Percentiles rank a stretch among this genome's conserved stretches.
These are phyloP conservation scores for Pseudogymnoascus sp. DNA, from an alignment of 2,329 filamentous ascomycete species.

Conservation along the genomic window DNA sequence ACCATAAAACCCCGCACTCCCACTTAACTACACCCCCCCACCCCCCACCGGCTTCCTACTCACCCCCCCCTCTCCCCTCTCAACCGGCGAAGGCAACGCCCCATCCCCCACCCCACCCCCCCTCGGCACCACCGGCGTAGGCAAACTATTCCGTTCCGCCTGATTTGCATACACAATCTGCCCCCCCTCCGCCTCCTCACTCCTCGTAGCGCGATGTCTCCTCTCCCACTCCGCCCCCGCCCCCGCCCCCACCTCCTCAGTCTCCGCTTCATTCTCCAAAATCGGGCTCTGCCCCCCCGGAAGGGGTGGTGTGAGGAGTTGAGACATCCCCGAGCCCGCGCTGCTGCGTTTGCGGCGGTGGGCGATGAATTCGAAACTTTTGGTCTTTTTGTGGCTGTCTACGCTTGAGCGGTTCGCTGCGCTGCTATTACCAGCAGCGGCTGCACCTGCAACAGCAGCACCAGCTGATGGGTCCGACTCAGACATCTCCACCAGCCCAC, in stretches of 20 bases:
- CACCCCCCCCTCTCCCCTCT: background rate
- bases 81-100: background rate
- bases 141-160: background rate
- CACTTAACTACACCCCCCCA: background rate
- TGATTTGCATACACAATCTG: background rate
- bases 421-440: background rate
- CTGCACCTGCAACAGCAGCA: background rate
- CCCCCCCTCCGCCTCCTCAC: background rate
- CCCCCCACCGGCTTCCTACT: background rate
- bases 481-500: background rate
- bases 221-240: background rate
- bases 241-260: background rate
- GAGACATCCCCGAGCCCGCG: background rate
- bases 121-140: background rate
- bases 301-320: background rate
- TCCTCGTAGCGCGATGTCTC: background rate
- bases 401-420: background rate
- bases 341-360: background rate
- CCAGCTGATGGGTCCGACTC: background rate
- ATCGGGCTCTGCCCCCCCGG: background rate
- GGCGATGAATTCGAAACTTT: background rate
- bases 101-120: background rate
- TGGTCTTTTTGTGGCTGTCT: background rate
- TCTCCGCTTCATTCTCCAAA: background rate
- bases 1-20: background rate